Conservation (phyloP, 2,329 filamentous ascomycete species). For the Neonectria neomacrospora region DNA sequence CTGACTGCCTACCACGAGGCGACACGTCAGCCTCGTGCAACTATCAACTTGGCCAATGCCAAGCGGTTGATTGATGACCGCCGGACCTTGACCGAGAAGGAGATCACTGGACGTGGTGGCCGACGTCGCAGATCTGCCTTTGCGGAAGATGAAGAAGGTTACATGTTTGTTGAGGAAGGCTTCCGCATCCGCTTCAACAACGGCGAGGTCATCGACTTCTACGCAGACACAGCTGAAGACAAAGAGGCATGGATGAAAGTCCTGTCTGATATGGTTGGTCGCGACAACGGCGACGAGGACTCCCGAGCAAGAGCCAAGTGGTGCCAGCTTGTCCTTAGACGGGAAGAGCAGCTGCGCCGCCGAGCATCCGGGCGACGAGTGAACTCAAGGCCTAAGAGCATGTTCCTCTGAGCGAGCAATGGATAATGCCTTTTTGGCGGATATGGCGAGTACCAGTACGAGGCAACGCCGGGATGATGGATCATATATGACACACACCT, state of each 20-base stretch:
- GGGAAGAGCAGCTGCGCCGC: constrained; percentile 68
- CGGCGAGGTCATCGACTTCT: constrained; percentile 98
- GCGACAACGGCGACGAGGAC: constrained; percentile 63
- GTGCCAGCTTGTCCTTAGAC: constrained; percentile 74
- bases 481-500: constrained; percentile 39
- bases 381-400: constrained; percentile 69
- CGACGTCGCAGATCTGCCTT: constrained; percentile 93
- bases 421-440: constrained; percentile 18
- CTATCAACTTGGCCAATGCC: constrained; percentile 95
- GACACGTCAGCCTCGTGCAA: constrained; percentile 93
- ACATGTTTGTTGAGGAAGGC: constrained; percentile 99
- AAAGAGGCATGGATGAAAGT: constrained; percentile 97
- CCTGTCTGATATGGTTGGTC: constrained; percentile 76
- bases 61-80: constrained; percentile 94
- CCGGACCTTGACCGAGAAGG: constrained; percentile 82
- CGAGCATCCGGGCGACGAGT: constrained; percentile 63
- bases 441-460: constrained; percentile 31
- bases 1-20: constrained; percentile 96
- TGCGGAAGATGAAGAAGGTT: constrained; percentile 97
- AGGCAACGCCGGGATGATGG: constrained; percentile 34
- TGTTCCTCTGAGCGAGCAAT: constrained; percentile 55
- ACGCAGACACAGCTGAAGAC: constrained; percentile 86
- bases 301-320: constrained; percentile 65
- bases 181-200: constrained; percentile 99
- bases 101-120: constrained; percentile 79